Evolutionary conservation across 495 filamentous ascomycete genomes (phyloP).

Genomic region (Rostrohypoxylon terebratum): DNA sequence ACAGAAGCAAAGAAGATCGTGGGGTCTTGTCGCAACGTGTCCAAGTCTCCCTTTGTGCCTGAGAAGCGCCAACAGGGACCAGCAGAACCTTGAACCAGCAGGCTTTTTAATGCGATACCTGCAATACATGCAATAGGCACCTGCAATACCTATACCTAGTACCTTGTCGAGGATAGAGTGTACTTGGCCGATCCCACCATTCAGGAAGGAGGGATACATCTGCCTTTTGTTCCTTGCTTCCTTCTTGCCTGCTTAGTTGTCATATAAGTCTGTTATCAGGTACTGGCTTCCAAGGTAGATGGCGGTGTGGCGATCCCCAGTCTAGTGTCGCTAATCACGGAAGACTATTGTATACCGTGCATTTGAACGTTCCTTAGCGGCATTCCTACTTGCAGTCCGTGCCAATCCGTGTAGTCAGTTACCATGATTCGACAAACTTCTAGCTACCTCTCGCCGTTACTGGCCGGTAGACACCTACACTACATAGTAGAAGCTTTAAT

Average conservation of each 20-base stretch:
- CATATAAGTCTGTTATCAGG: constrained; percentile 37
- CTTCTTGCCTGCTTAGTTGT: constrained; percentile 11
- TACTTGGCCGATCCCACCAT: constrained; percentile 43
- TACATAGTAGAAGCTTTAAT: constrained; percentile 7
- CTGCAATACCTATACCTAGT: no score
- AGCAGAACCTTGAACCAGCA: no score
- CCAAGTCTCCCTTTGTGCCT: constrained; percentile 45
- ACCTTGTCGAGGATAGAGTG: constrained; percentile 43
- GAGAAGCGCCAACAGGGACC: constrained; percentile 21
- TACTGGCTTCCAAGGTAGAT: constrained; percentile 42
- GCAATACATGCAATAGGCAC: no score
- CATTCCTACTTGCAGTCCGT: constrained; percentile 41
- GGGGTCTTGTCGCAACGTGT: constrained; percentile 50
- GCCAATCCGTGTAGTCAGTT: constrained; percentile 42
- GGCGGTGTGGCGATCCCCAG: constrained; percentile 51
- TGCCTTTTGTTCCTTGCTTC: constrained; percentile 22
- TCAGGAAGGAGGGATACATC: constrained; percentile 33
- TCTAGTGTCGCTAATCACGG: constrained; percentile 25
- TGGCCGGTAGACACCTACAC: not conserved
- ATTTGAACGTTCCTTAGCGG: constrained; percentile 26
- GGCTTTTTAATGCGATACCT: constrained; percentile 18
- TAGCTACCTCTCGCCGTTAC: constrained; percentile 7
- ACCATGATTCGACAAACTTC: constrained; percentile 42
- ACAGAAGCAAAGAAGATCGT: constrained; percentile 38
- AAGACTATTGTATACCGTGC: constrained; percentile 47